Evolutionary conservation across 768 basidiomycete species (phyloP), one percentile per base, ranked within the genome.

Genomic region (Boletus vermiculosoides): DNA sequence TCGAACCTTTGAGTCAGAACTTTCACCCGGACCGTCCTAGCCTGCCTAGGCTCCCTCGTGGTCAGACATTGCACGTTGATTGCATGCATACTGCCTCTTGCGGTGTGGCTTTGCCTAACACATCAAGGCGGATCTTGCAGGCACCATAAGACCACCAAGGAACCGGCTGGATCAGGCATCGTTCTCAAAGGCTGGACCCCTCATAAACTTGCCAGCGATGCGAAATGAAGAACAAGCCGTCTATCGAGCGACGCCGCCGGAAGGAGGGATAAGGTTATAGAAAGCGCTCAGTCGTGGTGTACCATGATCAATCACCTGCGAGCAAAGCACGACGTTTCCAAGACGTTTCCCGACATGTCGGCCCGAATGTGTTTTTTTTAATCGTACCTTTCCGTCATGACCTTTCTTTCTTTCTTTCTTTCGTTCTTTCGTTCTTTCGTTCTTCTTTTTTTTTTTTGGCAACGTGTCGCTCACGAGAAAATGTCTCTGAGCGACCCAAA

Each of bases 1-100:
- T 69, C 71, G 70, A 73, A 70, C 52, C 42, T 56, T 52, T 56
- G 28, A 36, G 25, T 54, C 63, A 61, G 42, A 53, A n/a, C 44
- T 49, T 56, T 34, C 34, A 33, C 30, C 44, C 62, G 57, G 66
- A 39, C 59, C 55, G 56, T 47, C 31, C 18, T 31, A 54, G 48
- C 34, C 63, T 49, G 53, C 52, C 58, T 57, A 36, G 56, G 56
- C 37, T 57, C 7, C 39, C 47, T 52, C 37, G 52, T 28, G 34
- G 52, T 42, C 37, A 50, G 45, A 58, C 63, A 54, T n/a, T 40
- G 39, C 18, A 40, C 39, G 39, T 40, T 40, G 39, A 22, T 57
- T 52, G 52, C 57, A 40, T 13, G 37, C 45, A 49, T 23, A 20
- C 53, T 50, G 34, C 36, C 55, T 28, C 23, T 50, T 53, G 37